A percentile compares a stretch with the other conserved stretches of the same genome.
Conservation (phyloP, 208 protist genomes). For the Leishmania lainsoni region DNA sequence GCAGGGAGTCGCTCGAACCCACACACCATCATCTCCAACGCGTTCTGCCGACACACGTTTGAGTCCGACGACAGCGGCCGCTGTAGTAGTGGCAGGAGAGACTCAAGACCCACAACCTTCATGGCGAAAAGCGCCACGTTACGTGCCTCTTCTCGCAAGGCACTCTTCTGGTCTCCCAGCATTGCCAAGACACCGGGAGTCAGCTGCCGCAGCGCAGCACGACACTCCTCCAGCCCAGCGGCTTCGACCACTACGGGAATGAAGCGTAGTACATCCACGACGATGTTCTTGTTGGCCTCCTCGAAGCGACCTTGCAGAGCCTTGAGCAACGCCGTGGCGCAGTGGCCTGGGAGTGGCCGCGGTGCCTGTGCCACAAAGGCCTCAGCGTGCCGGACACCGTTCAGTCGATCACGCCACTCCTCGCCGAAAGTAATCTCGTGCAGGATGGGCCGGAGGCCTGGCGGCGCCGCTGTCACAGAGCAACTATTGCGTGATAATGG, state of each 20-base stretch:
- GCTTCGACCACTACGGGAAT: conserved; percentile 65
- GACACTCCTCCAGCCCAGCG: conserved; percentile 41
- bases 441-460: conserved; percentile 42
- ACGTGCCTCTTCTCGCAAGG: conserved; percentile 77
- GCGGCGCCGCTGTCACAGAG: conserved; percentile 6
- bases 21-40: conserved; percentile 71
- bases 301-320: conserved; percentile 72
- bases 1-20: conserved; percentile 60
- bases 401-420: conserved; percentile 81
- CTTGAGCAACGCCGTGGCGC: conserved; percentile 52
- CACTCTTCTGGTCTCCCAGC: conserved; percentile 82
- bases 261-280: conserved; percentile 82
- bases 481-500: conserved; percentile 23
- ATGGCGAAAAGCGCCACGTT: conserved; percentile 58
- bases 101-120: conserved; percentile 66
- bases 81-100: conserved; percentile 64
- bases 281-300: conserved; percentile 88
- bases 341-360: conserved; percentile 38
- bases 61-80: conserved; percentile 81
- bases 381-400: conserved; percentile 64
- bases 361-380: conserved; percentile 51
- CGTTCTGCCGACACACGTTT: conserved; percentile 69
- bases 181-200: conserved; percentile 67
- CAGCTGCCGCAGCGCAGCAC: conserved; percentile 47
- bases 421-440: conserved; percentile 58